These are phyloP conservation scores for Saccharomyces mikatae DNA, from an alignment of 805 yeast genomes.

Conservation along the genomic window DNA sequence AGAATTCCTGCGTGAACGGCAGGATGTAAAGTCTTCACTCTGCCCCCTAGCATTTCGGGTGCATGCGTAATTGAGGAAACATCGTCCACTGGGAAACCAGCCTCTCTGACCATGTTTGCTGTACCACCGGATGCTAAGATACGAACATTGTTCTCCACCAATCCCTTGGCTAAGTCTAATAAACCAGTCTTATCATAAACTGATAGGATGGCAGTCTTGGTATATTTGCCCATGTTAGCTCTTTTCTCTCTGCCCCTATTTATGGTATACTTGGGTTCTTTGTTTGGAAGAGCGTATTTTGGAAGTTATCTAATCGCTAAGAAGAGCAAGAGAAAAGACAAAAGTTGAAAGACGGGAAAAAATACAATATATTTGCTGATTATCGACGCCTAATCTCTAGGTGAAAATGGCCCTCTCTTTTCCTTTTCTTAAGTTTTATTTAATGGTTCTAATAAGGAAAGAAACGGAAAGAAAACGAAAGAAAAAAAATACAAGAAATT, in stretches of 20 bases:
- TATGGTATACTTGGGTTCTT: neutral
- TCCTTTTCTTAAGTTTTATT: neutral
- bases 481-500: neutral
- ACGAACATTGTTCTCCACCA: constrained; percentile 79
- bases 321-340: neutral
- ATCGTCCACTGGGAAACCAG: constrained; percentile 96
- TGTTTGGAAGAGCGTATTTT: neutral
- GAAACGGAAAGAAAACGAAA: neutral
- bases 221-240: constrained; percentile 27
- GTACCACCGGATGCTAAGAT: constrained; percentile 97
- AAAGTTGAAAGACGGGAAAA: neutral
- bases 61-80: constrained; percentile 94
- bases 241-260: neutral
- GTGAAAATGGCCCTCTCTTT: neutral
- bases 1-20: constrained; percentile 97
- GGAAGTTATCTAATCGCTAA: neutral
- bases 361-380: neutral
- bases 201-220: constrained; percentile 87
- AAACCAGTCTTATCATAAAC: constrained; percentile 97
- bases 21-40: constrained; percentile 97
- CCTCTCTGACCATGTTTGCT: constrained; percentile 86
- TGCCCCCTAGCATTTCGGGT: constrained; percentile 97
- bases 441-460: neutral
- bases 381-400: neutral
- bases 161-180: constrained; percentile 91